Percentiles rank a stretch among this genome's conserved stretches.
Evolutionary conservation across 306 rosid genomes (phyloP).

Genomic region (Dryas drummondii): DNA sequence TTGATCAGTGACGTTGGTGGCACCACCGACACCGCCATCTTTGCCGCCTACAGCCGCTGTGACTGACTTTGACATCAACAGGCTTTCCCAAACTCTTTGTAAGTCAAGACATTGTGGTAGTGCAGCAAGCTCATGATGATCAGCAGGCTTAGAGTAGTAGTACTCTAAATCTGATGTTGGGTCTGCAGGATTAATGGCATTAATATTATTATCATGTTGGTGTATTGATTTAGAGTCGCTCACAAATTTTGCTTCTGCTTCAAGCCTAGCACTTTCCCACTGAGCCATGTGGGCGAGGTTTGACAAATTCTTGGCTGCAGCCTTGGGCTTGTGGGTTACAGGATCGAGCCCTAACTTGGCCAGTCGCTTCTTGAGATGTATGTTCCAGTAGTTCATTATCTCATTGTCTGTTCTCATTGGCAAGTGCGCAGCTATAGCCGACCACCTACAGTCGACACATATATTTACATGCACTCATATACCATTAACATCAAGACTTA

Average conservation of each 20-base stretch:
- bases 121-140: neutral
- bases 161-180: no score
- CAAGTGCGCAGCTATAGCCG: constrained; percentile 24
- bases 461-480: no score
- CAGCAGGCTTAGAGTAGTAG: no score
- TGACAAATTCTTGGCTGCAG: neutral
- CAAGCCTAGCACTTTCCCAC: constrained; percentile 28
- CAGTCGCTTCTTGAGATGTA: constrained; percentile 22
- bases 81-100: constrained; percentile 17
- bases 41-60: neutral
- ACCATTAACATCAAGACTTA: no score
- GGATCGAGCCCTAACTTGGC: constrained; percentile 23
- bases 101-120: neutral
- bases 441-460: constrained; percentile 15
- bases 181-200: no score
- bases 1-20: no score
- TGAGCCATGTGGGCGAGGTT: constrained; percentile 26
- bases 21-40: no score
- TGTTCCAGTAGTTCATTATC: constrained; percentile 29
- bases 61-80: neutral
- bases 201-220: neutral
- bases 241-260: constrained; percentile 25
- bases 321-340: constrained; percentile 26
- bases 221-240: neutral
- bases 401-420: constrained; percentile 29